phyloP scores from a whole-genome alignment of 495 filamentous ascomycete species.

The Hypoxylon cercidicola region DNA sequence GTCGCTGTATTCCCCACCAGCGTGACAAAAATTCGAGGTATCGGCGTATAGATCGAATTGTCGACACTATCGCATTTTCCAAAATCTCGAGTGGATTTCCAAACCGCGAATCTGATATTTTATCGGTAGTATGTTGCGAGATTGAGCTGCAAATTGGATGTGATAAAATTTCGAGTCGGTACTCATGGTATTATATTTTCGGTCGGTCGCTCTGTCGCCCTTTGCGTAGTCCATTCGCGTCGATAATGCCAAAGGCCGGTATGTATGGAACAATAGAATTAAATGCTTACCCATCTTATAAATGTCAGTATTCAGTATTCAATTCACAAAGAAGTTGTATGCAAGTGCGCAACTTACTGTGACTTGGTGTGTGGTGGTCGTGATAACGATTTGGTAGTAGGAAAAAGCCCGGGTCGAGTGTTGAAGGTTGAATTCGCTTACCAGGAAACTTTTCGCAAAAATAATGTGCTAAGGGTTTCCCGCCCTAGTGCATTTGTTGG shows the following conservation, averaged over 20 bases:
- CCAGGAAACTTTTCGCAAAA: conserved; percentile 41
- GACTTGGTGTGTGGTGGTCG: conserved; percentile 47
- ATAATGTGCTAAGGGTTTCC: conserved; percentile 50
- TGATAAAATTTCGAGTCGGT: background rate
- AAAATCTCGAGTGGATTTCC: too few relatives aligned
- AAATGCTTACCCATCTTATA: conserved; percentile 62
- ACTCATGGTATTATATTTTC: background rate
- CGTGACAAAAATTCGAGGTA: too few relatives aligned
- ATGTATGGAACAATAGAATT: conserved; percentile 31
- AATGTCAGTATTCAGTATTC: conserved; percentile 44
- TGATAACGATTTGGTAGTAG: conserved; percentile 35
- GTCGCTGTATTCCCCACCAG: too few relatives aligned
- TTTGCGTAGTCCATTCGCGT: conserved; percentile 11
- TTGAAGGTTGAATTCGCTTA: conserved; percentile 46
- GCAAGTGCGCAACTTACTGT: conserved; percentile 51
- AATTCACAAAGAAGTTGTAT: conserved; percentile 9
- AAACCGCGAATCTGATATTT: too few relatives aligned
- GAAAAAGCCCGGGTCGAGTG: conserved; percentile 36
- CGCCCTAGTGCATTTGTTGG: conserved; percentile 43
- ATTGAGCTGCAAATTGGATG: too few relatives aligned
- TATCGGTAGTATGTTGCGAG: too few relatives aligned
- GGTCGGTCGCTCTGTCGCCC: conserved; percentile 12
- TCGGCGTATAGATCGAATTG: too few relatives aligned
- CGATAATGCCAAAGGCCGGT: conserved; percentile 7
- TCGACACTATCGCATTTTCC: too few relatives aligned